phyloP scores from a whole-genome alignment of 2,329 filamentous ascomycete genomes.

The Penicillium decumbens region DNA sequence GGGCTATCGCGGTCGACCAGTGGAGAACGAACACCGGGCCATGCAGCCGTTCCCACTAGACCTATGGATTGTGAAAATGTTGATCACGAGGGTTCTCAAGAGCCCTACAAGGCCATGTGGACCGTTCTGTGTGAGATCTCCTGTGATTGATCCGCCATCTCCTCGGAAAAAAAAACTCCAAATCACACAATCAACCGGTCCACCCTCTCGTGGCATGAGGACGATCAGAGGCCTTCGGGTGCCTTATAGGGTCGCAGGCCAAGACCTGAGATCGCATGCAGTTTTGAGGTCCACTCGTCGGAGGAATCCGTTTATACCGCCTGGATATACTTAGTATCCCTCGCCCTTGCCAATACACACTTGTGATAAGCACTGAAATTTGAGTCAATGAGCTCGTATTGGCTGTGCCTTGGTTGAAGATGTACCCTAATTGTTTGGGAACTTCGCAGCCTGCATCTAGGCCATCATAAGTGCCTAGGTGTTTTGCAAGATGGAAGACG shows the following conservation, averaged over 20 bases:
- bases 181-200: slow-evolving; percentile 1
- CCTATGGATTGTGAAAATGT: not conserved
- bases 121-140: not conserved
- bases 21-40: not conserved
- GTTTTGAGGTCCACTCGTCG: not conserved
- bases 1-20: not conserved
- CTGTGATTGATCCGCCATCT: not conserved
- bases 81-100: not conserved
- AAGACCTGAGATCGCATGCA: not conserved
- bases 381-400: not conserved
- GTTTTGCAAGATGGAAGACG: not conserved
- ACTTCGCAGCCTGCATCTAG: not conserved
- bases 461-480: not conserved
- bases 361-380: not conserved
- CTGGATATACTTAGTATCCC: not conserved
- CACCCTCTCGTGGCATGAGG: slow-evolving; percentile 1
- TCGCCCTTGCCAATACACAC: not conserved
- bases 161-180: not conserved
- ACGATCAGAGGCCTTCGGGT: slow-evolving; percentile 4
- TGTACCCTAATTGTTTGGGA: not conserved
- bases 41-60: not conserved
- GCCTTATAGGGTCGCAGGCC: not conserved
- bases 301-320: not conserved
- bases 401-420: not conserved
- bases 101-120: not conserved